Conservation (phyloP, 805 yeast genomes). For the Kregervanrija fluxuum region DNA sequence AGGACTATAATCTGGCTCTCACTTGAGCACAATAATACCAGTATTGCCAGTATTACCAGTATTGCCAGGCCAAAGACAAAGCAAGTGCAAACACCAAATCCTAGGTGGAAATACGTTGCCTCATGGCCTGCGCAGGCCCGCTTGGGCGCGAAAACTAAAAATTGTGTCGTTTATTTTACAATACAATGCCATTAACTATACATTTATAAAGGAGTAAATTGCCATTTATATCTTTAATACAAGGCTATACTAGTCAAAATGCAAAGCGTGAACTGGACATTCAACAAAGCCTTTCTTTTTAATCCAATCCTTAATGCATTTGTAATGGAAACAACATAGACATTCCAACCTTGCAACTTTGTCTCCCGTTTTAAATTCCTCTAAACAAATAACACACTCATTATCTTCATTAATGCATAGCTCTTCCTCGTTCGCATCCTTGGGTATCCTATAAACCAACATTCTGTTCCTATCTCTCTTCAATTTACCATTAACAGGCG, state of each 20-base stretch:
- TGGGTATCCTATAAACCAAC: conserved; percentile 66
- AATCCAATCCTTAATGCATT: conserved; percentile 90
- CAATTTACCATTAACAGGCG: conserved; percentile 35
- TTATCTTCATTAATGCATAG: conserved; percentile 33
- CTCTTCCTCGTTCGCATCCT: conserved; percentile 24
- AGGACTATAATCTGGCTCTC: too few species aligned
- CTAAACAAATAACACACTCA: conserved; percentile 93
- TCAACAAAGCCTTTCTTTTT: conserved; percentile 75
- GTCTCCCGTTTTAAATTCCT: conserved; percentile 78
- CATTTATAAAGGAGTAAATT: too few species aligned
- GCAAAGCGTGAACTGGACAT: conserved; percentile 75
- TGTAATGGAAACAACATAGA: conserved; percentile 86
- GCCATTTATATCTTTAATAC: too few species aligned
- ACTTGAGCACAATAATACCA: too few species aligned
- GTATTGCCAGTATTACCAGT: too few species aligned
- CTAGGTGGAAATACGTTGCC: too few species aligned
- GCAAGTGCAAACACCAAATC: too few species aligned
- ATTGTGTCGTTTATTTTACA: too few species aligned
- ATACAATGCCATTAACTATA: too few species aligned
- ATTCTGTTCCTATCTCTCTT: conserved; percentile 64
- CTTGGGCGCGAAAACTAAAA: too few species aligned
- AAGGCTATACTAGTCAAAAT: conserved; percentile 12
- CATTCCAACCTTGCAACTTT: conserved; percentile 91
- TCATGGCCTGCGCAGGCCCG: too few species aligned
- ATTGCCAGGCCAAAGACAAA: too few species aligned